These are phyloP conservation scores for Boletus rubropictus DNA, from an alignment of 768 basidiomycete genomes.

Conservation along the genomic window DNA sequence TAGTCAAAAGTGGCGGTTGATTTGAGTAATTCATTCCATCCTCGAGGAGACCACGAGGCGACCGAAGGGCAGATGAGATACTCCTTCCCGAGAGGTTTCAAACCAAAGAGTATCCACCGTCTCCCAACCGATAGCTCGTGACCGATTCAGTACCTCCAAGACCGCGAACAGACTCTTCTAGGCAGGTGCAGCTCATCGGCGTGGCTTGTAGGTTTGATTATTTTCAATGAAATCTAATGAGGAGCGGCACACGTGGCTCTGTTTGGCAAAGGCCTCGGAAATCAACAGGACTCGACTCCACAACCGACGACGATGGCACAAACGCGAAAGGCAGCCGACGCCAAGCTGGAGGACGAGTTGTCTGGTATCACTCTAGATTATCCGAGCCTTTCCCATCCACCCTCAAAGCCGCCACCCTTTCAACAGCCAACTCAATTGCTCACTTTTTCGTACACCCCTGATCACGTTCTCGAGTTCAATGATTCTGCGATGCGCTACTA, in stretches of 20 bases:
- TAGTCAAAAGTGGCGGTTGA: constrained; percentile 7
- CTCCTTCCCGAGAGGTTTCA: neutral
- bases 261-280: constrained; percentile 22
- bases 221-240: no score
- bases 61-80: constrained; percentile 6
- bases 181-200: neutral
- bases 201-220: neutral
- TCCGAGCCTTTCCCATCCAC: constrained; percentile 19
- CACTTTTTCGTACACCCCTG: constrained; percentile 66
- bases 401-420: constrained; percentile 39
- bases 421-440: constrained; percentile 66
- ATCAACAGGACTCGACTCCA: constrained; percentile 13
- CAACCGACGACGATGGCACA: constrained; percentile 18
- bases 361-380: constrained; percentile 14
- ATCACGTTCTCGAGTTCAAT: constrained; percentile 53
- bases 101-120: neutral
- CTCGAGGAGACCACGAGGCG: constrained; percentile 24
- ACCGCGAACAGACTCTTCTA: neutral
- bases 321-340: constrained; percentile 26
- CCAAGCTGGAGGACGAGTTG: constrained; percentile 3
- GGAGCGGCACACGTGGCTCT: constrained; percentile 21
- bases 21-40: constrained; percentile 14
- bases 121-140: neutral
- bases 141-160: constrained; percentile 1
- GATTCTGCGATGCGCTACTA: constrained; percentile 70